phyloP scores from a whole-genome alignment of 371 early-diverging fungal species.

The Dentiscutata heterogama region DNA sequence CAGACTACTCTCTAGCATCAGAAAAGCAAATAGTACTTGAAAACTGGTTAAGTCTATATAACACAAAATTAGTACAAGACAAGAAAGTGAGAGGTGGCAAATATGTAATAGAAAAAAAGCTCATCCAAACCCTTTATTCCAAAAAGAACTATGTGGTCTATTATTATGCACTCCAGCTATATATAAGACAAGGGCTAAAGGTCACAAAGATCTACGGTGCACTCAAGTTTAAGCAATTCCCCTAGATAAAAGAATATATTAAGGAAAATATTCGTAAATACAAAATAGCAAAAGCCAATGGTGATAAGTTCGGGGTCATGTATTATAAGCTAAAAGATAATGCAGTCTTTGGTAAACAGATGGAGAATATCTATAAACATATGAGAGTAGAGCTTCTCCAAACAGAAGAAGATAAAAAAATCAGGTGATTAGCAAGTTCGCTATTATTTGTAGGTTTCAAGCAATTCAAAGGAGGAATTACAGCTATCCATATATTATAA shows the following conservation, averaged over 20 bases:
- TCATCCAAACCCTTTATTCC: constrained; percentile 18
- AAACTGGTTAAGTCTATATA: constrained; percentile 41
- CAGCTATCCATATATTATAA: constrained; percentile 19
- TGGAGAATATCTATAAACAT: constrained; percentile 37
- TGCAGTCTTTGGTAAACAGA: constrained; percentile 36
- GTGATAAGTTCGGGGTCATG: constrained; percentile 23
- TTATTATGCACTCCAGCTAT: constrained; percentile 12
- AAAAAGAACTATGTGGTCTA: constrained; percentile 34
- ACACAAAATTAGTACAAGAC: constrained; percentile 29
- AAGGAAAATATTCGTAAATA: constrained; percentile 43
- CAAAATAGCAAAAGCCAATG: constrained; percentile 36
- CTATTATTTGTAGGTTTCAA: constrained; percentile 16
- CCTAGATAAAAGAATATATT: constrained; percentile 31
- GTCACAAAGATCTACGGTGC: constrained; percentile 23
- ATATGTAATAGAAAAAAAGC: constrained; percentile 29
- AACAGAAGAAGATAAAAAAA: constrained; percentile 38
- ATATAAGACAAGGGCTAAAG: background rate
- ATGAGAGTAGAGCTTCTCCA: constrained; percentile 35
- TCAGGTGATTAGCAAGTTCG: constrained; percentile 27
- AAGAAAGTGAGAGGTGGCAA: constrained; percentile 27
- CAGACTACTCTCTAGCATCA: constrained; percentile 22
- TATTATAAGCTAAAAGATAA: too few species aligned
- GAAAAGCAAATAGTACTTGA: constrained; percentile 32
- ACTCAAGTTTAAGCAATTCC: constrained; percentile 26
- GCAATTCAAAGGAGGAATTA: constrained; percentile 3